phyloP scores from a whole-genome alignment of 2,329 filamentous ascomycete species.

The Aspergillus bombycis region DNA sequence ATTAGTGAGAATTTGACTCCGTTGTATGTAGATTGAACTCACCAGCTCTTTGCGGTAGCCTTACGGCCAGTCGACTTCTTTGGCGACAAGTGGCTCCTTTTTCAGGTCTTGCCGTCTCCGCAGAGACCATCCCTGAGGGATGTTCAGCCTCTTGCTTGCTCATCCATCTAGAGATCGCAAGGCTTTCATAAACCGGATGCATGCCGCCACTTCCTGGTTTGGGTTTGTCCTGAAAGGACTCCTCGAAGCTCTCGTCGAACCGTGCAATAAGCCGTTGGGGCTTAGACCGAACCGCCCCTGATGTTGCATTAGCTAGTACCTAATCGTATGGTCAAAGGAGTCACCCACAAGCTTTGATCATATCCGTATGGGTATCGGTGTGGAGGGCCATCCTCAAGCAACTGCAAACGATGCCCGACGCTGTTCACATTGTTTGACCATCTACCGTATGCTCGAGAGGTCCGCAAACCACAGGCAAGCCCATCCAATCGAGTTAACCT shows the following conservation, averaged over 20 bases:
- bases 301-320: background rate
- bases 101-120: too few species aligned
- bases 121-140: accelerated
- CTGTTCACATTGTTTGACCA: too few species aligned
- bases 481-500: background rate
- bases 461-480: background rate
- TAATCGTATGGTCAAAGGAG: background rate
- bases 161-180: too few species aligned
- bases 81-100: too few species aligned
- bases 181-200: too few species aligned
- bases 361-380: background rate
- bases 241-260: too few species aligned
- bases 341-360: background rate
- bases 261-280: accelerated
- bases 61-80: background rate
- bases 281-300: background rate
- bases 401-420: too few species aligned
- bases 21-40: background rate
- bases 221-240: accelerated
- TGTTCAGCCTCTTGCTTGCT: accelerated
- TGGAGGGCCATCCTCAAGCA: too few species aligned
- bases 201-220: background rate
- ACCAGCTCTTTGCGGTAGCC: background rate
- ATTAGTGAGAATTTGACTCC: background rate
- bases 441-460: background rate